Percentiles rank a stretch among this genome's conserved stretches.
Conservation (phyloP, 805 yeast species). For the Candida jianshihensis region DNA sequence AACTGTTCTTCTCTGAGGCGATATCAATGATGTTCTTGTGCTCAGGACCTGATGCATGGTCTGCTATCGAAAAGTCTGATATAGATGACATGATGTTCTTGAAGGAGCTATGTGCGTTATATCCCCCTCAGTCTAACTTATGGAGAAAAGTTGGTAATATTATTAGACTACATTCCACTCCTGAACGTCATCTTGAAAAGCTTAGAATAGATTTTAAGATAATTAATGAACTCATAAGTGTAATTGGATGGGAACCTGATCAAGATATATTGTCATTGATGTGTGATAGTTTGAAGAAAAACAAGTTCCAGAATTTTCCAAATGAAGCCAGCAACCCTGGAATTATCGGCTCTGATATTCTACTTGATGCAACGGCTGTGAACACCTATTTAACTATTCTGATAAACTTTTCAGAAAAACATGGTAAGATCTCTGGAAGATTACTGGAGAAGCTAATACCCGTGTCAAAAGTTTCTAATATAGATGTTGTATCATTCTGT, state of each 20-base stretch:
- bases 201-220: constrained; percentile 6
- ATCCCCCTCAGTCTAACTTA: constrained; percentile 1
- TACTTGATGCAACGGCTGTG: constrained; percentile 8
- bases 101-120: constrained; percentile 7
- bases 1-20: constrained; percentile 13
- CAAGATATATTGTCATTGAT: constrained; percentile 9
- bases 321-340: constrained; percentile 8
- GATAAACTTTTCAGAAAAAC: constrained; percentile 2
- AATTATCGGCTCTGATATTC: constrained; percentile 3
- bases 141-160: constrained; percentile 9
- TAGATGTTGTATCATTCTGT: constrained; percentile 10
- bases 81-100: constrained; percentile 12
- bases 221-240: constrained; percentile 4
- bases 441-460: constrained; percentile 19
- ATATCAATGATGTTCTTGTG: constrained; percentile 11
- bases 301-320: constrained; percentile 15
- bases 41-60: constrained; percentile 10
- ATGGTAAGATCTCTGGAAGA: constrained; percentile 6
- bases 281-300: constrained; percentile 16
- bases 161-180: background rate
- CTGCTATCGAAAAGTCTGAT: constrained; percentile 2
- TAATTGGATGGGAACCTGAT: constrained; percentile 10
- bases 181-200: background rate
- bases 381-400: constrained; percentile 16
- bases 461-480: constrained; percentile 8